phyloP scores from a whole-genome alignment of 139 green algal genomes.

The Deuterostichococcus epilithicus region DNA sequence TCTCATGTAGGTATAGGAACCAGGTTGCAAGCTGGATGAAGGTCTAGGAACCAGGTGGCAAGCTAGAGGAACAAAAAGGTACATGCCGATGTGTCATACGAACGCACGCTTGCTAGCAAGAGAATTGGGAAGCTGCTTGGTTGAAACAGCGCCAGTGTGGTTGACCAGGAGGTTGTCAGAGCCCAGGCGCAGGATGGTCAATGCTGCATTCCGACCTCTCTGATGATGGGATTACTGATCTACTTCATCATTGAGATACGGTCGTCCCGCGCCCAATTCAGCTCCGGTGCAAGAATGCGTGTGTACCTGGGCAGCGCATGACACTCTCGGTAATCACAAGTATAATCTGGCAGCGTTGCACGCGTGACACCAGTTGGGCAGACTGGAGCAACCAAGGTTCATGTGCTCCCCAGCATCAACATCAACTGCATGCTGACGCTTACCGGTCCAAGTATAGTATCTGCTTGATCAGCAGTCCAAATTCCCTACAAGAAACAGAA shows the following conservation, averaged over 20 bases:
- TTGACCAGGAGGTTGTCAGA: too few relatives aligned
- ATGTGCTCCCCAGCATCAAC: constrained; percentile 36
- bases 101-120: too few relatives aligned
- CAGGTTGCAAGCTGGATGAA: too few relatives aligned
- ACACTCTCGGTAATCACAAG: constrained; percentile 6
- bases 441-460: constrained; percentile 95
- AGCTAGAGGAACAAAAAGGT: too few relatives aligned
- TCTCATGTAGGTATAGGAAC: too few relatives aligned
- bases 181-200: too few relatives aligned
- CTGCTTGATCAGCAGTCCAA: constrained; percentile 96
- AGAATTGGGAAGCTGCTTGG: too few relatives aligned
- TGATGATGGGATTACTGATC: too few relatives aligned
- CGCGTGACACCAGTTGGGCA: neutral
- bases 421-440: constrained; percentile 78
- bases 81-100: too few relatives aligned
- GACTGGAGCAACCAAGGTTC: neutral
- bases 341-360: neutral
- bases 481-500: constrained; percentile 62
- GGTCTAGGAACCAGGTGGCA: too few relatives aligned
- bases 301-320: constrained; percentile 46
- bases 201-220: too few relatives aligned
- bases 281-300: constrained; percentile 33
- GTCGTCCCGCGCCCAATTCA: constrained; percentile 71
- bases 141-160: too few relatives aligned
- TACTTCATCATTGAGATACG: constrained; percentile 50